A percentile compares a stretch with the other conserved stretches of the same genome.
Evolutionary conservation across 108 stramenopile species (phyloP).

Genomic region (Nannochloropsis granulata): DNA sequence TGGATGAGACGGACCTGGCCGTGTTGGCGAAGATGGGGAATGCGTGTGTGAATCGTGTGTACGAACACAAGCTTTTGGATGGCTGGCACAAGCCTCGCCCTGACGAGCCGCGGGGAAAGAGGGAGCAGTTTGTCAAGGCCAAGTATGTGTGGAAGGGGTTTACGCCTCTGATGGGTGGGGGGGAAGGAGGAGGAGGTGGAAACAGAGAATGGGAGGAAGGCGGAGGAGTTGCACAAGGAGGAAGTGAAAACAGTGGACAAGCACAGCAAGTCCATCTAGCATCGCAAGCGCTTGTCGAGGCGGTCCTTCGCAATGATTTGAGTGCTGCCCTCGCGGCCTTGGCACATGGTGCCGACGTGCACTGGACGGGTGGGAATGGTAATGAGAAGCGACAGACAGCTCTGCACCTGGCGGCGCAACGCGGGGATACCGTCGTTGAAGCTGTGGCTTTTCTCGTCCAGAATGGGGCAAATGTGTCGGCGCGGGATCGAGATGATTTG

Average conservation of each 20-base stretch:
- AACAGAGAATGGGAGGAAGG: neutral
- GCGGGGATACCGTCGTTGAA: neutral
- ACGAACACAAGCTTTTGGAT: constrained; percentile 5
- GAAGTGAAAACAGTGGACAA: neutral
- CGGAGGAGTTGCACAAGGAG: neutral
- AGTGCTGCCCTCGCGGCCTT: neutral
- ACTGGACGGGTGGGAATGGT: neutral
- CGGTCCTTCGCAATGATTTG: neutral
- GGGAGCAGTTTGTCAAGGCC: constrained; percentile 12
- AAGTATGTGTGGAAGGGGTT: constrained; percentile 24
- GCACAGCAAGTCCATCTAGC: neutral
- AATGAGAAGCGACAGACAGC: neutral
- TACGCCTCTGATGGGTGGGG: neutral
- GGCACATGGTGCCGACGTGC: neutral
- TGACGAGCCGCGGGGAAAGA: neutral
- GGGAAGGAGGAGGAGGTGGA: neutral
- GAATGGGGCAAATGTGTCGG: neutral
- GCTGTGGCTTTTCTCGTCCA: neutral
- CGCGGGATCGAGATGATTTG: neutral
- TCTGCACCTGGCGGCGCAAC: neutral
- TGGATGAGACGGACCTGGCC: constrained; percentile 11
- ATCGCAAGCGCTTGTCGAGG: neutral
- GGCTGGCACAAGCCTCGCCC: constrained; percentile 14
- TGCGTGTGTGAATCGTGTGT: constrained; percentile 2
- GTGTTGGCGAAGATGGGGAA: constrained; percentile 3